These are phyloP conservation scores for Tylopilus sp. DNA, from an alignment of 1,284 basidiomycete genomes.

Conservation along the genomic window DNA sequence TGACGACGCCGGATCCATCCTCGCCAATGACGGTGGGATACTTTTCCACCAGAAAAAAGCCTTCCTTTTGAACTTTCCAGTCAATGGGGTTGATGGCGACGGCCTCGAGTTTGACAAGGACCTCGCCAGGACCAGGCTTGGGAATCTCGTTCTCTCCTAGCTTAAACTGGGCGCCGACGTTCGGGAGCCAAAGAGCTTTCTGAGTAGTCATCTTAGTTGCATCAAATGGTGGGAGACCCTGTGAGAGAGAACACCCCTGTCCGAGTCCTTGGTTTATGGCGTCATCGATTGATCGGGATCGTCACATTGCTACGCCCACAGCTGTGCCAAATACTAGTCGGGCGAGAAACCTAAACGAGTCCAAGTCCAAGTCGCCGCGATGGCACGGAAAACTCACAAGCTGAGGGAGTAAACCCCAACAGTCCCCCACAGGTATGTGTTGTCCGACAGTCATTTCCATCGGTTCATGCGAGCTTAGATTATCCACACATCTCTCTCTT, in stretches of 20 bases:
- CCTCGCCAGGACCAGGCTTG: constrained; percentile 16
- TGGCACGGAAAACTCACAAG: not conserved
- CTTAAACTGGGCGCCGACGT: constrained; percentile 11
- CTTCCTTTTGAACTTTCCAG: constrained; percentile 6
- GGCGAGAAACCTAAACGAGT: not conserved
- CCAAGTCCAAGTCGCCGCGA: not conserved
- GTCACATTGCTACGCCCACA: not conserved
- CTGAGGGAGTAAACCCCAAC: too few species aligned
- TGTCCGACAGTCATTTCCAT: not conserved
- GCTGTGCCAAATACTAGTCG: not conserved
- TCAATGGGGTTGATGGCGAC: constrained; percentile 18
- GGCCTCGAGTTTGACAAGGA: constrained; percentile 18
- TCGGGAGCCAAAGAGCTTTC: constrained; percentile 18
- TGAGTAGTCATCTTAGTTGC: constrained; percentile 11
- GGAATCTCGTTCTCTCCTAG: constrained; percentile 10
- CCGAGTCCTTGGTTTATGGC: not conserved
- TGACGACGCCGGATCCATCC: constrained; percentile 15
- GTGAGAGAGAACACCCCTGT: not conserved
- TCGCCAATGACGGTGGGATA: constrained; percentile 18
- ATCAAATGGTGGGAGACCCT: not conserved
- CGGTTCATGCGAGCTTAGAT: not conserved
- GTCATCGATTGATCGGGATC: not conserved
- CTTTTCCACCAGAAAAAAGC: constrained; percentile 1
- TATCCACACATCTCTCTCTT: constrained; percentile 19
- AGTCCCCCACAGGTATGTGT: not conserved